Evolutionary conservation across 129 eudicot species (phyloP), one percentile per base, ranked within the genome.

Genomic region (Ambrosia artemisiifolia): DNA sequence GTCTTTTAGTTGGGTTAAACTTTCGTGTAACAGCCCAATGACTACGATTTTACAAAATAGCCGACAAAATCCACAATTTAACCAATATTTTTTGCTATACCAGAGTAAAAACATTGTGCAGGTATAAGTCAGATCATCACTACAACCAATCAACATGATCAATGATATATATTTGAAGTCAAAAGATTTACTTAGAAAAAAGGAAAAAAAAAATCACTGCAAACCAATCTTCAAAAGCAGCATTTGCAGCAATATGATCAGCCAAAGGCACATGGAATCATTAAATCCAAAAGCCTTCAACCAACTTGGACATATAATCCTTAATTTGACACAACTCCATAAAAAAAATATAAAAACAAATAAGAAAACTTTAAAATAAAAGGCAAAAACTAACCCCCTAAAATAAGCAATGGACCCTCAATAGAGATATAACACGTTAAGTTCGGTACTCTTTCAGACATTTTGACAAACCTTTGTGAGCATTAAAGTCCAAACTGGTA

Each of bases 381-480:
- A 46, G n/a, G 33, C 69, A 17, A 36, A 47, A 76, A 44, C 59
- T 34, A 60, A 33, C 47, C 10, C 42, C 67, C 32, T 72, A 65
- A 75, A 42, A 66, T 59, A 48, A 33, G 75, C 64, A 60, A 69
- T 62, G 76, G 81, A 60, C 81, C 81, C 69, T 69, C 65, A 43
- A 61, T 69, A 61, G 76, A 77, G 69, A 33, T 47, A 38, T 7
- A 70, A 50, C 63, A 49, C 75, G 54, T 59, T 68, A 70, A n/a
- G 35, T 69, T 35, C 46, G 36, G 32, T 33, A 50, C 72, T 44
- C 44, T 40, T 40, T 40, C 44, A 40, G 44, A 2, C 44, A 40
- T 40, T 40, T 75, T 75, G 62, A 55, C 80, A 67, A 75, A 67
- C 65, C 59, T 60, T 32, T 66, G 42, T 53, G 72, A 70, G 82